Percentiles rank a stretch among this genome's conserved stretches.
phyloP scores from a whole-genome alignment of 73 alveolate genomes.

The Paramecium tetraurelia region DNA sequence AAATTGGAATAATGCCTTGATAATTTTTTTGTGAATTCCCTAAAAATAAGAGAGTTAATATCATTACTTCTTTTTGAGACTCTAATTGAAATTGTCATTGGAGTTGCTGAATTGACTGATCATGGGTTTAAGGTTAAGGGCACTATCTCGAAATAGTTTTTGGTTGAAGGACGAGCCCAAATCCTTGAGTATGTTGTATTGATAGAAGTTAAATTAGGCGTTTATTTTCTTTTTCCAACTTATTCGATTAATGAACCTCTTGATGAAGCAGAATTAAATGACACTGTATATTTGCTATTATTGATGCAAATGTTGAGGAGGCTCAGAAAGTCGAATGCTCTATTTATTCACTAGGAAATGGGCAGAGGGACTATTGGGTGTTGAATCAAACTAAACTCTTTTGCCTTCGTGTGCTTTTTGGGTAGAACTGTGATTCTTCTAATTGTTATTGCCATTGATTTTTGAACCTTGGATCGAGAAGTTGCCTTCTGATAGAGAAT shows the following conservation, averaged over 20 bases:
- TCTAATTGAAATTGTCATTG: not conserved
- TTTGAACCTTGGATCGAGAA: not conserved
- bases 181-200: not conserved
- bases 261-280: not conserved
- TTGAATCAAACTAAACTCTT: not conserved
- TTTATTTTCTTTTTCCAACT: slow-evolving; percentile 41
- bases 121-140: slow-evolving; percentile 30
- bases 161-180: not conserved
- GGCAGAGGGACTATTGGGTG: not conserved
- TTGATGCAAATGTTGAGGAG: not conserved
- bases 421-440: not conserved
- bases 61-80: not conserved
- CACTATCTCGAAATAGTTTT: not conserved
- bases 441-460: not conserved
- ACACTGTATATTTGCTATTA: not conserved
- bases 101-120: slow-evolving; percentile 11
- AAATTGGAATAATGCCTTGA: not conserved
- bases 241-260: not conserved
- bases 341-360: not conserved
- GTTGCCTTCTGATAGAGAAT: slow-evolving; percentile 22
- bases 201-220: not conserved
- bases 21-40: not conserved
- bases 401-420: not conserved
- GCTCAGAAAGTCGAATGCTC: not conserved
- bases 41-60: not conserved